Percentiles rank a stretch among this genome's conserved stretches.
Conservation (phyloP, 1,284 basidiomycete genomes). For the Ustilago trichophora region DNA sequence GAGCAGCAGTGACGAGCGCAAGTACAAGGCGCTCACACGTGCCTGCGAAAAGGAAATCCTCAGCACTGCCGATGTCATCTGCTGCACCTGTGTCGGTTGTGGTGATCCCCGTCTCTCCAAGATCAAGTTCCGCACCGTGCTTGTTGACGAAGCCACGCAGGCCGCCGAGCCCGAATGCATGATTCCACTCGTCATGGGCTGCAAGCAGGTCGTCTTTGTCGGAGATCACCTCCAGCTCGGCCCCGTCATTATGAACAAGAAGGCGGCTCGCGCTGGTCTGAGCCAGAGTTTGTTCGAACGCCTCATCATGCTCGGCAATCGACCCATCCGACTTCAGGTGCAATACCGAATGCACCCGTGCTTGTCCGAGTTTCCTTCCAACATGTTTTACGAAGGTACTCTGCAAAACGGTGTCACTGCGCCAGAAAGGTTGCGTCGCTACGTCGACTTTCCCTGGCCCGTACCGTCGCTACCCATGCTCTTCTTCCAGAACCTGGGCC, state of each 20-base stretch:
- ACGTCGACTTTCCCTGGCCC: constrained; percentile 99
- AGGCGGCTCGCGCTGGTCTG: constrained; percentile 94
- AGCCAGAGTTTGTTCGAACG: constrained; percentile 98
- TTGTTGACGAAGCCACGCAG: constrained; percentile 99
- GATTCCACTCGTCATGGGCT: constrained; percentile 97
- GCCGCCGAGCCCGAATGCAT: constrained; percentile 98
- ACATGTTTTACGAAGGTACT: constrained; percentile 99
- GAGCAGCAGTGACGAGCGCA: constrained; percentile 93
- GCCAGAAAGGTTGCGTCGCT: constrained; percentile 92
- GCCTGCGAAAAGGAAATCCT: constrained; percentile 98
- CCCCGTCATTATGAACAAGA: constrained; percentile 99
- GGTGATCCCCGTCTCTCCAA: constrained; percentile 95
- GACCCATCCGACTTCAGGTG: constrained; percentile 96
- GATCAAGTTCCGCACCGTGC: constrained; percentile 95
- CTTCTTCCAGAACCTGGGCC: constrained; percentile 98
- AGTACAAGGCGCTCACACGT: constrained; percentile 93
- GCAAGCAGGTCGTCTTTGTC: constrained; percentile 95
- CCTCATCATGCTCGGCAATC: constrained; percentile 90
- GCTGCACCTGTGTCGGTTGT: constrained; percentile 96
- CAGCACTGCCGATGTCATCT: constrained; percentile 94
- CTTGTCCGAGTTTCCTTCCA: constrained; percentile 97
- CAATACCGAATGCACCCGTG: constrained; percentile 99
- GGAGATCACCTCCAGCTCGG: constrained; percentile 97
- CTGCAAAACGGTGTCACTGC: constrained; percentile 99
- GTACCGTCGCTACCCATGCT: constrained; percentile 98